Conservation (phyloP, 2,329 filamentous ascomycete species). For the Fusarium sp. region DNA sequence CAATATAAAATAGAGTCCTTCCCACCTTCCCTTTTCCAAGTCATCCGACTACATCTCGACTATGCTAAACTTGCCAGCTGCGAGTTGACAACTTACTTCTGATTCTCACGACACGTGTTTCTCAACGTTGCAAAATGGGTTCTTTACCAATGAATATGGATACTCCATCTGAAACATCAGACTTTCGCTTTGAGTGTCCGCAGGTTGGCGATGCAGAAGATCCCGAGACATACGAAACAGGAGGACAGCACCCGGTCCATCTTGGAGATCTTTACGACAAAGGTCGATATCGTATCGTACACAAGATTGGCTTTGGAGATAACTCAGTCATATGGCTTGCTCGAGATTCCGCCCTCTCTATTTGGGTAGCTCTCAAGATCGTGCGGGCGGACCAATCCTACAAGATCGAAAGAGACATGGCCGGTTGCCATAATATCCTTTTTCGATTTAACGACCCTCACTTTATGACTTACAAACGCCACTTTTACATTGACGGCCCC, state of each 20-base stretch:
- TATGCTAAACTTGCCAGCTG: neutral
- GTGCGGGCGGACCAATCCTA: neutral
- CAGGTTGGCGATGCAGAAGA: neutral
- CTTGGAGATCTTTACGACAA: neutral
- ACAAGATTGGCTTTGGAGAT: neutral
- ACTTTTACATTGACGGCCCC: neutral
- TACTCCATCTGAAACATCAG: neutral
- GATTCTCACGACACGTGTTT: neutral
- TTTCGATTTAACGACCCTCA: fast-evolving
- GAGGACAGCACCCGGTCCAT: neutral
- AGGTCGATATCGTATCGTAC: neutral
- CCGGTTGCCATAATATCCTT: neutral
- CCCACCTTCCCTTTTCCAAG: neutral
- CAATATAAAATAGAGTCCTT: neutral
- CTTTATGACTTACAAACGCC: neutral
- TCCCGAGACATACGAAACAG: neutral
- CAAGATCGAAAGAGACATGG: neutral
- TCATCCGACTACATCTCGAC: neutral
- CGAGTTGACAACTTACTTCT: no score
- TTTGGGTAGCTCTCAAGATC: neutral
- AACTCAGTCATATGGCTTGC: neutral
- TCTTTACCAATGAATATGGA: neutral
- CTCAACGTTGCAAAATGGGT: neutral
- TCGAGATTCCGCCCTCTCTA: neutral
- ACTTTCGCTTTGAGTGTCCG: neutral